These are phyloP conservation scores for Vicia sativa DNA, from an alignment of 306 rosid genomes.

Conservation along the genomic window DNA sequence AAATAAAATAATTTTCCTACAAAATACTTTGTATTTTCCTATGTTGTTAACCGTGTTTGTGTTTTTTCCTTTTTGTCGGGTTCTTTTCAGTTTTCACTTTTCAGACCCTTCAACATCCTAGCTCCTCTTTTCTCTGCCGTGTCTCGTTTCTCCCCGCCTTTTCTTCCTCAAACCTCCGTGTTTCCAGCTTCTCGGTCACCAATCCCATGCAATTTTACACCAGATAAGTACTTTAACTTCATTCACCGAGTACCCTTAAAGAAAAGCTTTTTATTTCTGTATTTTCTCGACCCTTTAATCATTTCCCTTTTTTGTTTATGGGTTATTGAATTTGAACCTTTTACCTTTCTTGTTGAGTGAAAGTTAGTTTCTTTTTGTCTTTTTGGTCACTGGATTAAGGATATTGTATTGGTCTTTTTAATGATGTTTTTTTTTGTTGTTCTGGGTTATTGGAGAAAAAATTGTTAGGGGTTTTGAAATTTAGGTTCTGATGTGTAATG, in stretches of 20 bases:
- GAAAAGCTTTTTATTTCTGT: slow-evolving; percentile 13
- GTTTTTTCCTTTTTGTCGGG: background rate
- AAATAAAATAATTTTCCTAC: no score
- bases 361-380: background rate
- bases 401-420: slow-evolving; percentile 27
- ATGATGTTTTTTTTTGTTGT: slow-evolving; percentile 20
- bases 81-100: slow-evolving; percentile 34
- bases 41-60: no score
- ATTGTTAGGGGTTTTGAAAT: slow-evolving; percentile 8
- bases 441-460: slow-evolving; percentile 25
- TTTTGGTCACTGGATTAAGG: slow-evolving; percentile 27
- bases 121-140: slow-evolving; percentile 33
- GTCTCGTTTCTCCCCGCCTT: slow-evolving; percentile 41
- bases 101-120: slow-evolving; percentile 18
- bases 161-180: slow-evolving; percentile 17
- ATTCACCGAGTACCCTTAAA: slow-evolving; percentile 15
- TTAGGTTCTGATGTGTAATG: slow-evolving; percentile 36
- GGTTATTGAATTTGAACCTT: slow-evolving; percentile 15
- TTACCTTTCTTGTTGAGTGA: slow-evolving; percentile 20
- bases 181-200: slow-evolving; percentile 30
- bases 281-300: slow-evolving; percentile 8
- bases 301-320: slow-evolving; percentile 29
- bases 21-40: background rate
- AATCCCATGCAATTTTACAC: slow-evolving; percentile 17
- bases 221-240: slow-evolving; percentile 56